Evolutionary conservation across 2,329 filamentous ascomycete species (phyloP).

Genomic region (Talaromyces sp.): DNA sequence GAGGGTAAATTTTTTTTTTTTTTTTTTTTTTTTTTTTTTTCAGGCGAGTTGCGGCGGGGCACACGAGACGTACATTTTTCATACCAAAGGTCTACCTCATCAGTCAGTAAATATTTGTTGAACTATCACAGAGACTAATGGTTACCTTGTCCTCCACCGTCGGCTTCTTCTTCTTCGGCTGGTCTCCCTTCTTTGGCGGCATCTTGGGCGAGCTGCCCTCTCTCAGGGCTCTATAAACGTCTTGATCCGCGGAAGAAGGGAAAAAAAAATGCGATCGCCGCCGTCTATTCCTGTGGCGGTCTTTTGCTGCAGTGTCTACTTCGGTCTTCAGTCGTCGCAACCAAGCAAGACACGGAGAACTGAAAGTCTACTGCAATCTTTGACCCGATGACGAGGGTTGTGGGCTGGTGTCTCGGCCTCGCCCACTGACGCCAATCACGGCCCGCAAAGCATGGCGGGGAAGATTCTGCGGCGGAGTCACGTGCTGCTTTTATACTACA

Average conservation of each 20-base stretch:
- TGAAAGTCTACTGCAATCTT: background rate
- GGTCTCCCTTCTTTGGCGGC: conserved; percentile 42
- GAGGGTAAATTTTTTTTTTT: too few relatives aligned
- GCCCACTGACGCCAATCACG: background rate
- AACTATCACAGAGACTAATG: background rate
- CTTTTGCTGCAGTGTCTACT: background rate
- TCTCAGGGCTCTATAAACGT: conserved; percentile 7
- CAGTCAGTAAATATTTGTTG: conserved; percentile 13
- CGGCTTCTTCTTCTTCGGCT: conserved; percentile 45
- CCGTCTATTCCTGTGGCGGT: background rate
- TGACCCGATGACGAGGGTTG: background rate
- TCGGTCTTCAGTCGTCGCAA: background rate
- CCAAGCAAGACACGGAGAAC: background rate
- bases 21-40: background rate
- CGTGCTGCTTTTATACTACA: background rate
- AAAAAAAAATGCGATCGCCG: background rate
- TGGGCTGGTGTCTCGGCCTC: background rate
- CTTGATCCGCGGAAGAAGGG: background rate
- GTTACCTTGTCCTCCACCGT: conserved; percentile 71
- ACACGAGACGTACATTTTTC: conserved; percentile 66
- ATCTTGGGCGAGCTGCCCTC: conserved; percentile 29
- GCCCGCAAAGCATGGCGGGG: background rate
- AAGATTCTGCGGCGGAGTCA: background rate
- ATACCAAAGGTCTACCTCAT: conserved; percentile 79
- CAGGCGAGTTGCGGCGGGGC: background rate